Percentiles rank a stretch among this genome's conserved stretches.
These are phyloP conservation scores for Musa acuminata DNA, from an alignment of 176 grass and related monocot genomes.

Conservation along the genomic window DNA sequence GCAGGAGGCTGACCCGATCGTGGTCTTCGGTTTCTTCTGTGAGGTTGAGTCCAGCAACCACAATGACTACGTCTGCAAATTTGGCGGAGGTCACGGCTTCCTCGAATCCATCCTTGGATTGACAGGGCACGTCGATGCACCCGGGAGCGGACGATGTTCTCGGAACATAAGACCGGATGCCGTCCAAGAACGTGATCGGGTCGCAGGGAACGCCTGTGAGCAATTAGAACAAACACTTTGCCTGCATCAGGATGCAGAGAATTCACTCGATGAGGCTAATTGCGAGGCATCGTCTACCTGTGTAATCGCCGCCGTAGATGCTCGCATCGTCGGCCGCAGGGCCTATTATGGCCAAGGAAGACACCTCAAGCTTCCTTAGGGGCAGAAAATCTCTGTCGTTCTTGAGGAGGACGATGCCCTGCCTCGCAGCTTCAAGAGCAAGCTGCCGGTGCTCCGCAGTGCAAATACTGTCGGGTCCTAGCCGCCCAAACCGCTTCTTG, in stretches of 20 bases:
- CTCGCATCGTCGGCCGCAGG: constrained; percentile 45
- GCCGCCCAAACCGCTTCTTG: constrained; percentile 31
- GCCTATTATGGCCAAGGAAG: constrained; percentile 55
- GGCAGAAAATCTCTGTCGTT: constrained; percentile 67
- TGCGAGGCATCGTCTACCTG: constrained; percentile 24
- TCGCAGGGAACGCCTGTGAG: constrained; percentile 60
- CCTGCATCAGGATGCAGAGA: neutral
- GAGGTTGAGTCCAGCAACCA: constrained; percentile 76
- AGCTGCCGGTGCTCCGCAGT: constrained; percentile 61
- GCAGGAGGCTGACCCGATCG: constrained; percentile 67
- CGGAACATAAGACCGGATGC: constrained; percentile 46
- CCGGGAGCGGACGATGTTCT: constrained; percentile 46
- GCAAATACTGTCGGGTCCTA: constrained; percentile 61
- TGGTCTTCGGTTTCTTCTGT: constrained; percentile 78
- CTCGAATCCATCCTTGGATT: constrained; percentile 39
- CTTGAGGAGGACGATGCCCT: constrained; percentile 81
- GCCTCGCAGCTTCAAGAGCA: constrained; percentile 64
- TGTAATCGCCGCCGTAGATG: constrained; percentile 72
- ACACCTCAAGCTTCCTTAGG: constrained; percentile 41
- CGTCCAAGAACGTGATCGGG: constrained; percentile 47
- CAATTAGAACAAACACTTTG: constrained; percentile 14
- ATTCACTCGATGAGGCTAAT: neutral
- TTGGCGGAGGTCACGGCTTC: constrained; percentile 49
- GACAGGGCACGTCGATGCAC: constrained; percentile 48
- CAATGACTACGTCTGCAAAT: constrained; percentile 43